phyloP scores from a whole-genome alignment of 441 rosid genomes.

The Aleurites moluccanus region DNA sequence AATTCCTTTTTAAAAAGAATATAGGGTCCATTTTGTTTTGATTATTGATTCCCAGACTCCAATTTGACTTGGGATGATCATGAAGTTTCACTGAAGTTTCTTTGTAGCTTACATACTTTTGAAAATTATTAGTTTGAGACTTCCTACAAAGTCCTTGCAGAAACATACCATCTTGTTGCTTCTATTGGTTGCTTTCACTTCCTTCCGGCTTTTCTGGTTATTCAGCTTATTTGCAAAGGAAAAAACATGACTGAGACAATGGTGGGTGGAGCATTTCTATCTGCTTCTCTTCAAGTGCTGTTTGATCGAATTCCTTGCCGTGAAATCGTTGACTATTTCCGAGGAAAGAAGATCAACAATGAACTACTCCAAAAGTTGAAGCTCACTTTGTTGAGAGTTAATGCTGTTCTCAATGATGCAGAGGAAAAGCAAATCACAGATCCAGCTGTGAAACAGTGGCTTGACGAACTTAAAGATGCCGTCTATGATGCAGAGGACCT shows the following conservation, averaged over 20 bases:
- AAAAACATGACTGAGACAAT: not conserved
- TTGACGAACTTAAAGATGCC: constrained; percentile 20
- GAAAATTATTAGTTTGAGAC: no score
- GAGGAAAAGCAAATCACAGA: constrained; percentile 15
- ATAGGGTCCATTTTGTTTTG: no score
- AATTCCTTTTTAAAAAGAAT: no score
- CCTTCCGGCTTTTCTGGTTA: no score
- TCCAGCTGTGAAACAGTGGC: constrained; percentile 3
- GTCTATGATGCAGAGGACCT: constrained; percentile 21
- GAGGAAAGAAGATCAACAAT: not conserved
- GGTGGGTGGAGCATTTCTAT: constrained; percentile 15
- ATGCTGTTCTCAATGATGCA: constrained; percentile 14
- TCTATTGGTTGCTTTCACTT: no score
- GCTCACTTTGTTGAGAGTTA: not conserved
- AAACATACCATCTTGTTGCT: no score
- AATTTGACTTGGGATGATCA: no score
- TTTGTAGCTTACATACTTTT: no score
- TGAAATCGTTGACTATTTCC: not conserved
- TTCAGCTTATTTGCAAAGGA: no score
- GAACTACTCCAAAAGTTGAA: not conserved
- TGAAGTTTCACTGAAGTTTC: no score
- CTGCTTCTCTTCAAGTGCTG: constrained; percentile 3
- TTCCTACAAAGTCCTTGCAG: no score
- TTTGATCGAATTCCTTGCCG: not conserved
- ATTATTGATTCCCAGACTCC: no score